These are phyloP conservation scores for Euphorbia lathyris DNA, from an alignment of 345 rosid species.

Conservation along the genomic window DNA sequence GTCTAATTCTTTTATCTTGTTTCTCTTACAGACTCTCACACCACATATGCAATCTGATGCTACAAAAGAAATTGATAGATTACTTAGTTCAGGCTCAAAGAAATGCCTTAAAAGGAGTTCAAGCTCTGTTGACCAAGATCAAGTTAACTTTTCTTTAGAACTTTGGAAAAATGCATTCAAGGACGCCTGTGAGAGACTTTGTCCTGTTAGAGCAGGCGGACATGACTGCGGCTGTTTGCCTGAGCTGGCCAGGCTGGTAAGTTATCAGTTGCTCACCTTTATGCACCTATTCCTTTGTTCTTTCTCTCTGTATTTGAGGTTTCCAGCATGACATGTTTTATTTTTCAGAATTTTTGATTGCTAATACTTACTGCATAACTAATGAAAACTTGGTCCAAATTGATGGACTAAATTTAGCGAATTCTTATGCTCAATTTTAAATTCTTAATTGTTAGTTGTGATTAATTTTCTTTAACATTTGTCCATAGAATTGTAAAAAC, in stretches of 20 bases:
- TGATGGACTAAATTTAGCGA: too few relatives aligned
- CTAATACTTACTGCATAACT: too few relatives aligned
- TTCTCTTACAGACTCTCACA: slow-evolving; percentile 67
- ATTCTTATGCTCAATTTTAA: too few relatives aligned
- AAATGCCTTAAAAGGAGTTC: slow-evolving; percentile 41
- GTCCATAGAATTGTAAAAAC: background rate
- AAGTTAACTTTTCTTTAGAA: slow-evolving; percentile 61
- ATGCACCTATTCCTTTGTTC: background rate
- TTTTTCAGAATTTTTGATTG: too few relatives aligned
- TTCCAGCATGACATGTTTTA: background rate
- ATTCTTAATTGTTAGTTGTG: background rate
- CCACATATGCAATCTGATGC: slow-evolving; percentile 84
- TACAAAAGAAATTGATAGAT: slow-evolving; percentile 36
- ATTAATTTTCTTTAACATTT: background rate
- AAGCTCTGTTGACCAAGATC: slow-evolving; percentile 52
- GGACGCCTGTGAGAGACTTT: slow-evolving; percentile 88
- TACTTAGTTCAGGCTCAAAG: slow-evolving; percentile 38
- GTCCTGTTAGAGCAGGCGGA: slow-evolving; percentile 90
- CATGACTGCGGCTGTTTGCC: slow-evolving; percentile 91
- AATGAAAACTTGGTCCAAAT: too few relatives aligned
- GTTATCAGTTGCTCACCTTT: background rate
- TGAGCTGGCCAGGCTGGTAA: slow-evolving; percentile 71
- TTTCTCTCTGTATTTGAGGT: background rate
- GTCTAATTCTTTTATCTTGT: slow-evolving; percentile 20
- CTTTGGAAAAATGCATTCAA: slow-evolving; percentile 90